These are phyloP conservation scores for Leccinum angustisporum DNA, from an alignment of 1,284 basidiomycete species.

Conservation along the genomic window DNA sequence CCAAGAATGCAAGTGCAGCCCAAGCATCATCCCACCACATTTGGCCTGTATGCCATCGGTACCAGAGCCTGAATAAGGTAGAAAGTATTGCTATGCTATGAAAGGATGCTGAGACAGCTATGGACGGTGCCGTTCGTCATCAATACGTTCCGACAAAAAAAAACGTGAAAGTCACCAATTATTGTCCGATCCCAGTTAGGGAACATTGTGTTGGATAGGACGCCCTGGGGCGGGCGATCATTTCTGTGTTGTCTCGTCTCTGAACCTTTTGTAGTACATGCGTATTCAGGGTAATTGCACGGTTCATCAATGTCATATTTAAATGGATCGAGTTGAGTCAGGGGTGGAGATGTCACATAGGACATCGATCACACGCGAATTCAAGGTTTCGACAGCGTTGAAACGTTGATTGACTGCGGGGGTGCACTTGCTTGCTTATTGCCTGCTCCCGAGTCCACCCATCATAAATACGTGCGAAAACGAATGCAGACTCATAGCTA, in stretches of 20 bases:
- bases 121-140: neutral
- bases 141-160: neutral
- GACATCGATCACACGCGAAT: neutral
- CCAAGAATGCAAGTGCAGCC: constrained; percentile 19
- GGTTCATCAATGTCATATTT: neutral
- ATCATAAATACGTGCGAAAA: neutral
- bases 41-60: constrained; percentile 19
- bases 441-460: too few relatives aligned
- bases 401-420: neutral
- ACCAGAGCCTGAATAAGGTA: constrained; percentile 29
- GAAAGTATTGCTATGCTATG: constrained; percentile 25
- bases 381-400: too few relatives aligned
- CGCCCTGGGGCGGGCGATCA: neutral
- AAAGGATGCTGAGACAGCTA: constrained; percentile 21
- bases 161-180: constrained; percentile 10
- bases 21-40: constrained; percentile 34
- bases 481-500: neutral
- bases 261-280: constrained; percentile 8
- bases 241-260: too few relatives aligned
- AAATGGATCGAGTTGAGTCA: neutral
- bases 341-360: neutral
- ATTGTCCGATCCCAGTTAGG: constrained; percentile 14
- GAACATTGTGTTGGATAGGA: constrained; percentile 15
- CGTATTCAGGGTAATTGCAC: neutral
- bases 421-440: neutral